A percentile compares a stretch with the other conserved stretches of the same genome.
Conservation (phyloP, 2,329 filamentous ascomycete species). For the Blumeria graminis region DNA sequence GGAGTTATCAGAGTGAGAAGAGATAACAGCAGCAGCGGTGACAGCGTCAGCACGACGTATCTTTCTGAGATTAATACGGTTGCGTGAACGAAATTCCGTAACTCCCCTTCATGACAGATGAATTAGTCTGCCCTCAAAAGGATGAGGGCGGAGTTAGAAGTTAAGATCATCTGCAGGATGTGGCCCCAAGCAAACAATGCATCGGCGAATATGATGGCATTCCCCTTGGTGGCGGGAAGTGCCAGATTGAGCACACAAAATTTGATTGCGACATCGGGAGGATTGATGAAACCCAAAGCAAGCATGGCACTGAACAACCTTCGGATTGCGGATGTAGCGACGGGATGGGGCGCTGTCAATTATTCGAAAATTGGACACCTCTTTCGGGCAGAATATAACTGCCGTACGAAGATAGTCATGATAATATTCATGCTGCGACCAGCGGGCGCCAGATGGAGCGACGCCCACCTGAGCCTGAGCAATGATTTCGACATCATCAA, state of each 20-base stretch:
- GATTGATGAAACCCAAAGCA: too few relatives aligned
- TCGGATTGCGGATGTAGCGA: too few relatives aligned
- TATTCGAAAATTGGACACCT: too few relatives aligned
- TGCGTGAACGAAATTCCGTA: background rate
- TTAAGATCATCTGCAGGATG: background rate
- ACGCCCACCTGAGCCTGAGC: too few relatives aligned
- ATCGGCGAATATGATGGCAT: background rate
- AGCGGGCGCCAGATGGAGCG: too few relatives aligned
- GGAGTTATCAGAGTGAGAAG: background rate
- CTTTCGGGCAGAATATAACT: too few relatives aligned
- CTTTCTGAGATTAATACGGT: background rate
- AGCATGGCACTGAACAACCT: too few relatives aligned
- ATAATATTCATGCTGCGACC: too few relatives aligned
- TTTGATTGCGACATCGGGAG: background rate
- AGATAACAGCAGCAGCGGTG: background rate
- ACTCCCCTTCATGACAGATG: background rate
- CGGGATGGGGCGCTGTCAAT: too few relatives aligned
- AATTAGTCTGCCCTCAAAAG: background rate
- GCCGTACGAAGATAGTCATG: too few relatives aligned
- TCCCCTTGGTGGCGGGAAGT: background rate
- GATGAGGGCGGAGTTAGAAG: background rate
- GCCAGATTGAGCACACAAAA: background rate
- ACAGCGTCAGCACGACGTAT: background rate
- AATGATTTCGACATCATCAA: too few relatives aligned
- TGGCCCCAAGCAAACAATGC: background rate